phyloP scores from a whole-genome alignment of 441 rosid species.

The Adansonia gregorii region DNA sequence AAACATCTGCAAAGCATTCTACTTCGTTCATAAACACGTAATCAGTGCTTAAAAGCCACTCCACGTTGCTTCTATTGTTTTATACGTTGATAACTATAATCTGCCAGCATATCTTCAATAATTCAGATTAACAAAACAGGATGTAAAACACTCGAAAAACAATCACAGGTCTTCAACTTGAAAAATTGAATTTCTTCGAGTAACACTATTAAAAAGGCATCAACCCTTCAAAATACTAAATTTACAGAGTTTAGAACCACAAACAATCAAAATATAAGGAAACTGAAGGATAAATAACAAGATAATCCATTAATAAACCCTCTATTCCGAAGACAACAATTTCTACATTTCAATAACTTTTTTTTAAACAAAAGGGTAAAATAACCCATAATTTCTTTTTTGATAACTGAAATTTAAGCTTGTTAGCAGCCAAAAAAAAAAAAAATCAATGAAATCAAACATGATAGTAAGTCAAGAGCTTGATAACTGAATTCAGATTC shows the following conservation, averaged over 20 bases:
- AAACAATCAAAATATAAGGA: background rate
- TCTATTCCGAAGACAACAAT: background rate
- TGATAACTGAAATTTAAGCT: background rate
- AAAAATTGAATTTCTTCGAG: background rate
- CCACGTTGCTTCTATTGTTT: conserved; percentile 5
- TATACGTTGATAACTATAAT: background rate
- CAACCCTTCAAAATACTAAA: background rate
- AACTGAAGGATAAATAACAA: background rate
- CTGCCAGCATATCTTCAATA: background rate
- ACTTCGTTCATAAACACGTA: background rate
- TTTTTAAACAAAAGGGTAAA: background rate
- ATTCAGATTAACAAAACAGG: background rate
- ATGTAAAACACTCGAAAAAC: background rate
- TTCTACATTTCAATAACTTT: background rate
- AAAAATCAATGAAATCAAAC: background rate
- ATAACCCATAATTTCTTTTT: background rate
- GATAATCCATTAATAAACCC: background rate
- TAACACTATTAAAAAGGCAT: background rate
- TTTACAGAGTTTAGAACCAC: background rate
- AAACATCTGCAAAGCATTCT: background rate
- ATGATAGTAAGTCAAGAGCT: background rate
- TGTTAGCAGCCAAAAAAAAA: background rate
- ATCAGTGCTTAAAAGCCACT: background rate
- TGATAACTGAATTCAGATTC: conserved; percentile 14
- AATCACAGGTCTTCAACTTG: background rate